These are phyloP conservation scores for Phaffia australis DNA, from an alignment of 768 basidiomycete genomes.

Conservation along the genomic window DNA sequence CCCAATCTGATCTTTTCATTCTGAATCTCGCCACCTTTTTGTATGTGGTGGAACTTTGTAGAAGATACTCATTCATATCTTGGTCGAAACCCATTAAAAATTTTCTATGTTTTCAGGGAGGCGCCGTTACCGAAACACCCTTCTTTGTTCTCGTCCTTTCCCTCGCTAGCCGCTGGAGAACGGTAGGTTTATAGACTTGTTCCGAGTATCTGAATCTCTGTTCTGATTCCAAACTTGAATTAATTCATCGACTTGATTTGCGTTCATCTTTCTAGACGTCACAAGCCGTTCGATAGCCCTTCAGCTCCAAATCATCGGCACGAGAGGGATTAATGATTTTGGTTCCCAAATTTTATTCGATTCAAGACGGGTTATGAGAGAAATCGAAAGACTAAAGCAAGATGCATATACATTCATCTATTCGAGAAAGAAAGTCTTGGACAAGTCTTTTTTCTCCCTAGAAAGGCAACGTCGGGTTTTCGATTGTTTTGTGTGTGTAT, in stretches of 20 bases:
- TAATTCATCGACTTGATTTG: neutral
- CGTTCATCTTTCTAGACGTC: conserved; percentile 46
- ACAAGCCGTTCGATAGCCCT: conserved; percentile 67
- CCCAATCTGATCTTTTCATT: neutral
- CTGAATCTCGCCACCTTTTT: neutral
- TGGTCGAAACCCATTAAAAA: too few species aligned
- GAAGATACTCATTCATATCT: neutral
- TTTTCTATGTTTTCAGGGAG: conserved; percentile 48
- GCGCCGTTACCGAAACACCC: conserved; percentile 92
- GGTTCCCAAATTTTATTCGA: too few species aligned
- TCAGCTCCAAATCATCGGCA: conserved; percentile 52
- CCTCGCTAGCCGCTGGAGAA: conserved; percentile 91
- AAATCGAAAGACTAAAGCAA: too few species aligned
- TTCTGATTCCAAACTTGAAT: neutral
- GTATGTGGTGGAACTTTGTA: neutral
- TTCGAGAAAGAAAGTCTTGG: too few species aligned
- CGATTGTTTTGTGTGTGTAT: conserved; percentile 42
- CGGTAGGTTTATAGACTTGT: conserved; percentile 45
- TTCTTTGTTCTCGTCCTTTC: conserved; percentile 89
- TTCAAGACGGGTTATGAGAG: too few species aligned
- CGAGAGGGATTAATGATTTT: too few species aligned
- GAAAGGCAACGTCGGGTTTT: conserved; percentile 11
- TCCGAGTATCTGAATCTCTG: too few species aligned
- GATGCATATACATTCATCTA: too few species aligned
- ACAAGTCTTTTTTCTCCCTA: neutral